Evolutionary conservation across 1,139 yeast species (phyloP), one percentile per base, ranked within the genome.

Genomic region (Candida sanyaensis): DNA sequence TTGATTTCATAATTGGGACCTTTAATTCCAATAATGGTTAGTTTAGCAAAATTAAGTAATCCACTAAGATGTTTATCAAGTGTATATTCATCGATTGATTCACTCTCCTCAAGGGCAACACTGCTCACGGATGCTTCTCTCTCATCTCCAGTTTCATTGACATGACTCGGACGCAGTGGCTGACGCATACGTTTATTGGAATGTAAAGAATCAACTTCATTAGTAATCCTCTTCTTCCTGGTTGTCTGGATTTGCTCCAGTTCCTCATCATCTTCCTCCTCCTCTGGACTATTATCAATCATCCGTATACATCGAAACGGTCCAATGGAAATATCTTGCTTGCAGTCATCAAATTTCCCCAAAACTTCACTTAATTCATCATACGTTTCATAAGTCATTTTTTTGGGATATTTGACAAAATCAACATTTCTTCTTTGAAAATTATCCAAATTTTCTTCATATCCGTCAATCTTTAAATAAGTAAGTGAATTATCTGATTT

Each of bases 21-120:
- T 50, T 74, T 75, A 21, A 75, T 71, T 23, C 78, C 79, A 43
- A 69, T 49, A 30, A 73, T 71, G 2, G 79, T 68, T 45, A 75
- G 62, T 48, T 71, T 73, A 21, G 80, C 78, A 41, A 57, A 65
- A 42, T 66, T 65, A 21, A 74, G 47, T 11, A 75, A 64, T 39
- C 67, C 69, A 23, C 61, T 55, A 55, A 74, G 78, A 31, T 75
- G 69, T 62, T 71, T 26, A 41, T 36, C 39, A 21, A 36, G 12
- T 2, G 39, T 36, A 32, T 41, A 32, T 2, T 26, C 37, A 26
- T 32, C 39, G 5, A 24, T 6, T 3, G 29, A n/a, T n/a, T 36
- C 39, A 7, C 28, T 36, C 12, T 24, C 29, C 5, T 36, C 39
- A 36, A 24, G n/a, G 2, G 10, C 8, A 6, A 23, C 39, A n/a